A percentile compares a stretch with the other conserved stretches of the same genome.
phyloP scores from a whole-genome alignment of 2,329 filamentous ascomycete species.

The Ilyonectria mors-panacis region DNA sequence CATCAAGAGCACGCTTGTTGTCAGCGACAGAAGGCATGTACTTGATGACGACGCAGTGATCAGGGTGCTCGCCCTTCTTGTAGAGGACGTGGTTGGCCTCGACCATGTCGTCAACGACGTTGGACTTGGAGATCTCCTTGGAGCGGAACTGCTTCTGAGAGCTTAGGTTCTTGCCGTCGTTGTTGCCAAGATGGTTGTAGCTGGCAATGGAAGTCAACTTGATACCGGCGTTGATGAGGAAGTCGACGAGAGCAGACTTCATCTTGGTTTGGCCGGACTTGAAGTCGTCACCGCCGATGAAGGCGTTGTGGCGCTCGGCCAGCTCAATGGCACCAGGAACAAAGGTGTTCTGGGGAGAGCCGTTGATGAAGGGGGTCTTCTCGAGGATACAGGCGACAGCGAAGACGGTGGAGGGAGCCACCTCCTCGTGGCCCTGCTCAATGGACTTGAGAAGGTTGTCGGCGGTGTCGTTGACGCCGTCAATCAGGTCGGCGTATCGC shows the following conservation, averaged over 20 bases:
- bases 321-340: constrained; percentile 93
- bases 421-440: constrained; percentile 86
- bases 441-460: constrained; percentile 94
- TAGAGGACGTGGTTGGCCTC: constrained; percentile 94
- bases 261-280: constrained; percentile 99
- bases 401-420: constrained; percentile 96
- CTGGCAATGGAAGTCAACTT: constrained; percentile 98
- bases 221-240: constrained; percentile 98
- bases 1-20: constrained; percentile 98
- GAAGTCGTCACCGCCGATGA: constrained; percentile 99
- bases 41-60: constrained; percentile 99
- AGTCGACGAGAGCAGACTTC: constrained; percentile 99
- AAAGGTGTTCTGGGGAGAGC: constrained; percentile 98
- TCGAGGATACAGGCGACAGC: constrained; percentile 96
- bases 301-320: constrained; percentile 87
- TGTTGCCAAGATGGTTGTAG: constrained; percentile 99
- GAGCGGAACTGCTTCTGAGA: constrained; percentile 98
- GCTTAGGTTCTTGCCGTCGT: constrained; percentile 98
- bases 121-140: constrained; percentile 99
- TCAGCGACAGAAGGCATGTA: constrained; percentile 99
- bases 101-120: constrained; percentile 99
- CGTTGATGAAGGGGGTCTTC: constrained; percentile 95
- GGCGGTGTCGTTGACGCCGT: constrained; percentile 95
- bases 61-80: constrained; percentile 91
- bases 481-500: constrained; percentile 89